A percentile compares a stretch with the other conserved stretches of the same genome.
phyloP scores from a whole-genome alignment of 2,329 filamentous ascomycete species.

The Sporothrix pallida region DNA sequence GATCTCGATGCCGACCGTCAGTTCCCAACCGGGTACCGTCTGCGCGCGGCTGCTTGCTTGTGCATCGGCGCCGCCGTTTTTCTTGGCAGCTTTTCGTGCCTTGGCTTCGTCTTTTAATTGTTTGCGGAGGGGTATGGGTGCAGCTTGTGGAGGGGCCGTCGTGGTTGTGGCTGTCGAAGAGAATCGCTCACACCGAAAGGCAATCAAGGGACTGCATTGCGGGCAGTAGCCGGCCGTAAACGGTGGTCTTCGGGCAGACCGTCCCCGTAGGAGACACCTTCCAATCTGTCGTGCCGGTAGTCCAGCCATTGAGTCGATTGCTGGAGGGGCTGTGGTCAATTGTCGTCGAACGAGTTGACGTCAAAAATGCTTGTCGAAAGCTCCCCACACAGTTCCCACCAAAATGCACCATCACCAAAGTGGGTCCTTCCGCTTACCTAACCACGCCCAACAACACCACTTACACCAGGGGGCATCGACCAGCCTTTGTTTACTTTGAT shows the following conservation, averaged over 20 bases:
- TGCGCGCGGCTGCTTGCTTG: slow-evolving; percentile 56
- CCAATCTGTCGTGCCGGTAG: slow-evolving; percentile 17
- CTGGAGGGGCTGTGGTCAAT: neutral
- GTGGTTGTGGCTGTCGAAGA: slow-evolving; percentile 12
- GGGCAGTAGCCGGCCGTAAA: neutral
- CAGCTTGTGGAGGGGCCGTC: neutral
- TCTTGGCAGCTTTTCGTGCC: slow-evolving; percentile 49
- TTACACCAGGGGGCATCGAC: neutral
- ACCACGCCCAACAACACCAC: neutral
- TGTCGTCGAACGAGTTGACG: neutral
- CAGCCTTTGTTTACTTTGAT: neutral
- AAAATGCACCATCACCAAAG: neutral
- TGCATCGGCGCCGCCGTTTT: slow-evolving; percentile 45
- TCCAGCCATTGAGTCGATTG: slow-evolving; percentile 9
- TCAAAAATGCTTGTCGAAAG: neutral
- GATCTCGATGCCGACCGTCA: slow-evolving; percentile 96
- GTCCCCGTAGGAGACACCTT: neutral
- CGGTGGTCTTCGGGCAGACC: neutral
- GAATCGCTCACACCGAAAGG: neutral
- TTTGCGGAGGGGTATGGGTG: slow-evolving; percentile 66
- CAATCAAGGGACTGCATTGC: neutral
- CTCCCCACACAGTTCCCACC: neutral
- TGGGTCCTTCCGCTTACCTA: neutral
- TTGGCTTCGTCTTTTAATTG: slow-evolving; percentile 71
- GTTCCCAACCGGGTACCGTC: slow-evolving; percentile 76